Evolutionary conservation across 2,329 filamentous ascomycete species (phyloP), one percentile per base, ranked within the genome.

Genomic region (Aureobasidium mangrovei): DNA sequence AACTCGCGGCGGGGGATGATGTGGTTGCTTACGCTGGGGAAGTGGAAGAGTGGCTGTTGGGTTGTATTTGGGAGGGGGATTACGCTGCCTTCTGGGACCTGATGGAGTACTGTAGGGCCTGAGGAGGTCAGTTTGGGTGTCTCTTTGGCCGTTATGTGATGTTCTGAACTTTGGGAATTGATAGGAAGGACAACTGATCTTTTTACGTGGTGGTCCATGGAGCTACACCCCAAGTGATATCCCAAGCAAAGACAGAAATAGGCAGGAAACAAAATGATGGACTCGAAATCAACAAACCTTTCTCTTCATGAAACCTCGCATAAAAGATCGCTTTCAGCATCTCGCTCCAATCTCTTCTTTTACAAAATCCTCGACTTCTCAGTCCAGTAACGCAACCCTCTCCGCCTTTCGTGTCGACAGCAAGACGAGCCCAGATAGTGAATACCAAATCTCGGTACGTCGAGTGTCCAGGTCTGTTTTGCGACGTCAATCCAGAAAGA

Each of bases 1-100:
- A 98, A 93, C 64, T 91, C 87, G 70, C 95, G 89, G 53, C 88
- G 86, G 18, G 93, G 93, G 64, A 98, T 95, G 65, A 98, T 85
- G 74, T 95, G 96, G 67, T 91, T 85, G 12, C 88, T 87, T 61
- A 97, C 80, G 49, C 88, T 84, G 60, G 87, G 82, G 71, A 95
- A 97, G 70, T 90, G 83, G 65, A 96, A 81, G 59, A 95, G 81
- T 3, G 85, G 84, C 8, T 76, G 74, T 64, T 74, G 80, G 68
- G 59, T 63, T 71, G 56, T 54, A 57, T 74, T 64, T 58, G 75
- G 57, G 61, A 68, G 60, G 1, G 69, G 65, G 7, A 65, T 71
- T 60, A 84, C 79, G 55, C 78, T 77, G 62, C 79, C 79, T 57
- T 80, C 74, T 26, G 81, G 81, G 56, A 84, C 80, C 70, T 84